phyloP scores from a whole-genome alignment of 129 eudicot genomes.

The Tanacetum coccineum region DNA sequence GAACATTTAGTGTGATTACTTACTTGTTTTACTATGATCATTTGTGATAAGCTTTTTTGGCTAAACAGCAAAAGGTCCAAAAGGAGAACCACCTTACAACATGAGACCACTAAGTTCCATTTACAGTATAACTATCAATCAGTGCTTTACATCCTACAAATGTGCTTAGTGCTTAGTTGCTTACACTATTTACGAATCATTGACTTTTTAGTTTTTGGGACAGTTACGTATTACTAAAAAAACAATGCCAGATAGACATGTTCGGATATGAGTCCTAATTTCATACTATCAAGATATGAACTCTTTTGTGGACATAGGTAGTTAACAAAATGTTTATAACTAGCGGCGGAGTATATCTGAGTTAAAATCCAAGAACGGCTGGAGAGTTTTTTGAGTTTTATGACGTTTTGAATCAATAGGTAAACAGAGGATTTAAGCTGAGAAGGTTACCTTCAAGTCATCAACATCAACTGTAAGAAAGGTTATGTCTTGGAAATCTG shows the following conservation, averaged over 20 bases:
- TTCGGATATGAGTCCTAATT: too few species aligned
- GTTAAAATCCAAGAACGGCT: neutral
- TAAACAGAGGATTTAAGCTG: neutral
- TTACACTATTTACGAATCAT: neutral
- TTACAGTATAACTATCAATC: neutral
- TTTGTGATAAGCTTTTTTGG: neutral
- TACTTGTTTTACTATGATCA: neutral
- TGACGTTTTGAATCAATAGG: neutral
- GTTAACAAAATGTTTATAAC: neutral
- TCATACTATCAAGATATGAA: neutral
- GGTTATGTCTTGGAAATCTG: slow-evolving; percentile 35
- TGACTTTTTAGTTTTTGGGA: neutral
- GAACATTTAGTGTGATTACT: neutral
- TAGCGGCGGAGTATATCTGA: neutral
- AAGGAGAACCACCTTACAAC: neutral
- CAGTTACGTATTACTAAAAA: too few species aligned
- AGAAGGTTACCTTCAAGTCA: slow-evolving; percentile 56
- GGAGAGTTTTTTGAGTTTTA: neutral
- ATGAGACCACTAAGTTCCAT: neutral
- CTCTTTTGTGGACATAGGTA: neutral
- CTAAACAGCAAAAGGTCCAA: neutral
- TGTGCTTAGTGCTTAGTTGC: neutral
- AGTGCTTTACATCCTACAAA: neutral
- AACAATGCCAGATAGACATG: too few species aligned
- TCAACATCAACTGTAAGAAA: slow-evolving; percentile 71